Base-by-base conservation (phyloP, 495 filamentous ascomycete genomes). In the Penicillium steckii region DNA sequence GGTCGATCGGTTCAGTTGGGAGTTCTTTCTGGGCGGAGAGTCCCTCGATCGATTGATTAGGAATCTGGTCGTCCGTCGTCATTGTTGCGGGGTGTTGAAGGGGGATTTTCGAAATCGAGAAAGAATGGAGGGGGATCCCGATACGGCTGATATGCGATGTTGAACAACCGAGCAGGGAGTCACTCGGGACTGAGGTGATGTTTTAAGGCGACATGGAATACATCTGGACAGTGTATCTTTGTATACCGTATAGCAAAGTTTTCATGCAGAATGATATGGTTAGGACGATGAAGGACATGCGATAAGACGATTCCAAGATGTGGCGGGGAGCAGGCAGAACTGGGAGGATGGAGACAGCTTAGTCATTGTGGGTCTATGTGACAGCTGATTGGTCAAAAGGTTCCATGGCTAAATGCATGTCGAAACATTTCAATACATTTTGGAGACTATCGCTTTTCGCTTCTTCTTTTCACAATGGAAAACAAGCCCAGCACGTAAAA, bases 381-480 rank as follows among this genome's bases (percentile, higher is more conserved):
- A n/a, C n/a, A n/a, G n/a, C n/a, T n/a, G n/a, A n/a, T n/a, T n/a
- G n/a, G n/a, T n/a, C n/a, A n/a, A n/a, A n/a, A n/a, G n/a, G n/a
- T n/a, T n/a, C n/a, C n/a, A n/a, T n/a, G n/a, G n/a, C n/a, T n/a
- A n/a, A n/a, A n/a, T n/a, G n/a, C n/a, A n/a, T n/a, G n/a, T n/a
- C n/a, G n/a, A n/a, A n/a, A n/a, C n/a, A n/a, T n/a, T n/a, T n/a
- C n/a, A n/a, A n/a, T 50, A 53, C 50, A 54, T 21, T n/a, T n/a
- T n/a, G n/a, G n/a, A 56, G 42, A 37, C 33, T 15, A 15, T 51
- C 53, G 58, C 54, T 61, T 61, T 61, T 61, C 42, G 37, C 44
- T 32, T 47, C 46, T 51, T 48, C 46, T 44, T 46, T 38, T 42
- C 24, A 38, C 18, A 29, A 49, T 23, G 4, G 21, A 26, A 30